phyloP scores from a whole-genome alignment of 306 rosid genomes.

The Citrullus colocynthis region DNA sequence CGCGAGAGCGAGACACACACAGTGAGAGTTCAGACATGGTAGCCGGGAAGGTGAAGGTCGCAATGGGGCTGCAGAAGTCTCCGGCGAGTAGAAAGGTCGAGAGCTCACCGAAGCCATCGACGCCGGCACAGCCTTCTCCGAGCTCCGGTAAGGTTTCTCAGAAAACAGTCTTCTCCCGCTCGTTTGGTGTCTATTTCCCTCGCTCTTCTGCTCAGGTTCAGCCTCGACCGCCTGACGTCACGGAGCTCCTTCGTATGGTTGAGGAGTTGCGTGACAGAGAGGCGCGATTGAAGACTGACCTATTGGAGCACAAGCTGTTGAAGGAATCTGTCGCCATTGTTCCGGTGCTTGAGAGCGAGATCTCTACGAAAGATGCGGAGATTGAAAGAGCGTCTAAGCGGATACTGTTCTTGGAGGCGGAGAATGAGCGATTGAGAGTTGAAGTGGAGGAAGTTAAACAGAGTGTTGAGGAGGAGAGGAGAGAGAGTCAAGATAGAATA shows the following conservation, averaged over 20 bases:
- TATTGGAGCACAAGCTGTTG: constrained; percentile 67
- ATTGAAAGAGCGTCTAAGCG: constrained; percentile 31
- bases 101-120: constrained; percentile 46
- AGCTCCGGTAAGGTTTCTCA: constrained; percentile 43
- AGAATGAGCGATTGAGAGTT: constrained; percentile 31
- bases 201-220: constrained; percentile 96
- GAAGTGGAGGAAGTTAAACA: constrained; percentile 30
- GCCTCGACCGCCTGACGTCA: constrained; percentile 81
- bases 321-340: constrained; percentile 69
- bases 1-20: not conserved
- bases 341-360: constrained; percentile 64
- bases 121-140: constrained; percentile 23
- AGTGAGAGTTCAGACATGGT: constrained; percentile 37
- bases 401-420: constrained; percentile 32
- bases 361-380: constrained; percentile 37
- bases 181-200: constrained; percentile 80
- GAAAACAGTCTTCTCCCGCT: constrained; percentile 70
- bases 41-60: constrained; percentile 73
- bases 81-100: constrained; percentile 31
- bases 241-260: constrained; percentile 69
- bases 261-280: constrained; percentile 94
- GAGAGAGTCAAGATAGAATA: constrained; percentile 22
- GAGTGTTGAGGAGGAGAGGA: constrained; percentile 30
- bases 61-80: constrained; percentile 79
- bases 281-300: constrained; percentile 77